Conservation (phyloP, 441 rosid genomes). For the Eutrema salsugineum region DNA sequence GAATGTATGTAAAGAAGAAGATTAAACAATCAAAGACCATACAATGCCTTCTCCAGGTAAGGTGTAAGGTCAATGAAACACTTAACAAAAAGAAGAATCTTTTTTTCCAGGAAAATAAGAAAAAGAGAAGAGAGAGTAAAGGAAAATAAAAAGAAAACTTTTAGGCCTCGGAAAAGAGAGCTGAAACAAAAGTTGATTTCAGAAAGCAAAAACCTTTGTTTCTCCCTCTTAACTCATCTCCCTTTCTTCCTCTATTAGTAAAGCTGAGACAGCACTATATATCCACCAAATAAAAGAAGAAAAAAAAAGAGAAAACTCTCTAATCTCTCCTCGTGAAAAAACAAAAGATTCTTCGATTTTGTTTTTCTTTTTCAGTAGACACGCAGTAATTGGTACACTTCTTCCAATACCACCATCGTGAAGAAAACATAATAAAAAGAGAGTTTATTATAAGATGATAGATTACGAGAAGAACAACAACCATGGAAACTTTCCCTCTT, state of each 20-base stretch:
- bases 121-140: background rate
- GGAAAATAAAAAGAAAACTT: conserved; percentile 11
- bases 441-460: background rate
- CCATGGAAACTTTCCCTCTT: conserved; percentile 18
- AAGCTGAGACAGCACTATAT: conserved; percentile 31
- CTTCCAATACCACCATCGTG: background rate
- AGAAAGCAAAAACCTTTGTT: conserved; percentile 28
- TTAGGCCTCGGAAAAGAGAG: conserved; percentile 19
- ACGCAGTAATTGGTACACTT: conserved; percentile 1
- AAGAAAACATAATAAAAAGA: background rate
- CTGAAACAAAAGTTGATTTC: conserved; percentile 29
- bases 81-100: conserved; percentile 21
- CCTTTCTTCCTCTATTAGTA: conserved; percentile 24
- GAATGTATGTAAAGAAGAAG: conserved; percentile 24
- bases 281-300: conserved; percentile 18
- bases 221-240: conserved; percentile 22
- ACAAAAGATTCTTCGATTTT: conserved; percentile 24
- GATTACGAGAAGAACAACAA: conserved; percentile 17
- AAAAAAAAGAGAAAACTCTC: conserved; percentile 2
- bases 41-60: conserved; percentile 27
- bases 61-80: conserved; percentile 32
- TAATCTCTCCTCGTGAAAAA: conserved; percentile 16
- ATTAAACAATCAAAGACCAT: conserved; percentile 26
- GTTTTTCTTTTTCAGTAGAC: conserved; percentile 24
- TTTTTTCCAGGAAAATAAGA: conserved; percentile 2